Evolutionary conservation across 2,329 filamentous ascomycete genomes (phyloP), one percentile per base, ranked within the genome.

Genomic region (Ophiocordyceps australis): DNA sequence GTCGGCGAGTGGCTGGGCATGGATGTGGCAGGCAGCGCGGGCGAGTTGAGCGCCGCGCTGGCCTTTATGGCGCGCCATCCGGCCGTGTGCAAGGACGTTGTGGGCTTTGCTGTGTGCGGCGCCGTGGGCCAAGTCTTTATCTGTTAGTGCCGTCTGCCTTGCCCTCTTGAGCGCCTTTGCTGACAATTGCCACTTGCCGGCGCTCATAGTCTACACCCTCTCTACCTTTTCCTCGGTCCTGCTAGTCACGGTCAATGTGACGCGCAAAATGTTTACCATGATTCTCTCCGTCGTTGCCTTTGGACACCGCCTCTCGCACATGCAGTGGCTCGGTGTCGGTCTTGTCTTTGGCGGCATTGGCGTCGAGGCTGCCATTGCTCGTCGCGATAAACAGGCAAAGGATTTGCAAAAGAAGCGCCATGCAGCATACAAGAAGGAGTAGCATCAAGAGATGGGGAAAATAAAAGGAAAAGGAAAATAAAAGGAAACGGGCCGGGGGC

Each of bases 221-320:
- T 77, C 83, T 10, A 81, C 79, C 25, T 98, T 95, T 55, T 89
- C 80, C 8, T 89, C 78, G 8, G 67, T 98, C 25, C 65, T 95
- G 26, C 70, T 98, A 25, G 86, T 95, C 22, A 95, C 89, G 5
- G 85, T 98, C 3, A 98, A 83, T 3, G 89, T 98, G 23, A 98
- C 89, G 23, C 68, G 89, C 44, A 98, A 98, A 59, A 98, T 98
- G 89, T 68, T 95, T 48, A 95, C 86, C 37, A 98, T 98, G 89
- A 81, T 95, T 31, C 63, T 95, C 26, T 93, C 82, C 28, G 89
- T 98, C 16, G 60, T 95, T 32, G 83, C 82, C 55, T 98, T 95
- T 47, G 89, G 89, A 16, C 89, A 98, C 50, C 69, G 66, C 34
- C 64, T 98, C 25, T 78, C 70, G 16, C 55, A 59, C n/a, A 91